These are phyloP conservation scores for Aureobasidium sp. DNA, from an alignment of 2,329 filamentous ascomycete genomes.

Conservation along the genomic window DNA sequence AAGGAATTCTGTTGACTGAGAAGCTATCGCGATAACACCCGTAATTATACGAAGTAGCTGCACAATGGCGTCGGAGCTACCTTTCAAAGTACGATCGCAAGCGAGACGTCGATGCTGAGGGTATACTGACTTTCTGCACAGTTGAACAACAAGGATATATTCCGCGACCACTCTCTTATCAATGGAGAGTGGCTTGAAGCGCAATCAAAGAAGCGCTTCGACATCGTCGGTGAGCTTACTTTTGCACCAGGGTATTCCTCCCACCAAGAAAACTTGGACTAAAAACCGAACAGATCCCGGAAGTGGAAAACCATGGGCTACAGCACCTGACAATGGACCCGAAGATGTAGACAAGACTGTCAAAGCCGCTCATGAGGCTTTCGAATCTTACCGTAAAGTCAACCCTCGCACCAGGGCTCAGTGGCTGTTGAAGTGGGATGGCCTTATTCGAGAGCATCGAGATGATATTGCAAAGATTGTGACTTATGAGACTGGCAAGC, in stretches of 20 bases:
- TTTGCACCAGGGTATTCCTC: background rate
- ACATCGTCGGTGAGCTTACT: conserved; percentile 42
- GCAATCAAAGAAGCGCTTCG: conserved; percentile 51
- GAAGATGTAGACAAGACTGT: conserved; percentile 58
- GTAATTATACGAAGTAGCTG: no score
- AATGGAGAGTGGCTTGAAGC: conserved; percentile 50
- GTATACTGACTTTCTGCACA: conserved; percentile 23
- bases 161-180: conserved; percentile 48
- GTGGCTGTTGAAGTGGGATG: conserved; percentile 58
- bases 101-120: background rate
- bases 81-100: conserved; percentile 36
- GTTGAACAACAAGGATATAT: conserved; percentile 49
- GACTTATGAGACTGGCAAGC: conserved; percentile 50
- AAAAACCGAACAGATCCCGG: conserved; percentile 40
- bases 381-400: conserved; percentile 52
- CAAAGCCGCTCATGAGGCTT: conserved; percentile 53
- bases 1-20: no score
- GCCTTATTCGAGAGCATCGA: conserved; percentile 54
- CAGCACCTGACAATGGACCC: conserved; percentile 41
- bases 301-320: conserved; percentile 43
- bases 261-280: background rate
- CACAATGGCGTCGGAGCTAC: conserved; percentile 33
- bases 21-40: no score
- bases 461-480: conserved; percentile 57
- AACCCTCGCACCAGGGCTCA: conserved; percentile 57